Base-by-base conservation (phyloP, 2,329 filamentous ascomycete species). In the Camillea tinctor region DNA sequence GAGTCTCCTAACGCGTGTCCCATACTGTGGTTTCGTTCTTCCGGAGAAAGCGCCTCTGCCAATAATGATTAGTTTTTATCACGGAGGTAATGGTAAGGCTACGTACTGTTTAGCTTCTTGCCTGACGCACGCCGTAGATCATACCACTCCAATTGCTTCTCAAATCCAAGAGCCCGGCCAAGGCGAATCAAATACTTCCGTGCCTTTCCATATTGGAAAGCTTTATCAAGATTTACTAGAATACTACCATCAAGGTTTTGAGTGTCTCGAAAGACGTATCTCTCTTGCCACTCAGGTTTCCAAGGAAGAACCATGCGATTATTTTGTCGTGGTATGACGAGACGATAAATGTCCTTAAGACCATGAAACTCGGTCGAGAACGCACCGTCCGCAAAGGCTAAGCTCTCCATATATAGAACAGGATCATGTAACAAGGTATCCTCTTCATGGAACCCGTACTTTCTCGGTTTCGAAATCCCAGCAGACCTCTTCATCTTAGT, bases 171-270 rank as follows among this genome's bases (percentile, higher is more conserved):
- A 3, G 56, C 66, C 73, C 50, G 71, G 67, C 50, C 71, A 73
- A 66, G 67, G 74, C 55, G 76, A 74, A 59, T 72, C 71, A 23
- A 62, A 75, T 69, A 73, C 21, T 65, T 73, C 0, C 69, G 74
- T 6, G 40, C 56, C 48, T 80, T 78, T 57, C 60, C 73, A 58
- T 81, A 81, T 58, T 75, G 72, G 11, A 79, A 68, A 22, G 57
- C 40, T 54, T 66, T 64, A 17, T 63, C 65, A 55, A 68, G 57
- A 50, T 64, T 66, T 50, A 71, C 61, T 19, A 51, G 50, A 49
- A 68, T 49, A 55, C 58, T 21, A 19, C 20, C 15, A n/a, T 21
- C 48, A 19, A 50, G 48, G n/a, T 21, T 21, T 21, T 17, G 48
- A 21, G 20, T 50, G 55, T 70, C 55, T n/a, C 62, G 61, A 59